These are phyloP conservation scores for Petunia axillaris DNA, from an alignment of 257 asterid species.

Conservation along the genomic window DNA sequence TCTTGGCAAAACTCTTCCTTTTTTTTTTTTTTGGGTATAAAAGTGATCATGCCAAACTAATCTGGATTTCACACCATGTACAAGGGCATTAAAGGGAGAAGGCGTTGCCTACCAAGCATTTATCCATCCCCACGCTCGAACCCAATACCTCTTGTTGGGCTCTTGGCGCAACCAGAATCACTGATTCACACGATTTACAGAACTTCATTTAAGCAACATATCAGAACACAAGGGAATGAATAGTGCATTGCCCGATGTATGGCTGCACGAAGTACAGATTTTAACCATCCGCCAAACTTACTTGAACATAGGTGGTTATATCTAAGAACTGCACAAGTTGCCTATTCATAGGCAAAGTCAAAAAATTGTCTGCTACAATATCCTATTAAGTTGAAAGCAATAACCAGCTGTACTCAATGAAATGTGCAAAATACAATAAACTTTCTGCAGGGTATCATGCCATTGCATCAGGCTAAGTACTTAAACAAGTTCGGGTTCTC, in stretches of 20 bases:
- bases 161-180: too few species aligned
- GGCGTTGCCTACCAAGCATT: too few species aligned
- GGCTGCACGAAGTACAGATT: background rate
- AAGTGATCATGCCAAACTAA: too few species aligned
- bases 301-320: background rate
- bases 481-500: constrained; percentile 47
- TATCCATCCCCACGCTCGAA: too few species aligned
- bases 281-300: background rate
- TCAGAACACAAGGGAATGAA: background rate
- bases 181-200: too few species aligned
- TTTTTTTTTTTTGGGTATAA: too few species aligned
- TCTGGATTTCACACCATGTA: too few species aligned
- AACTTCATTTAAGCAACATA: background rate
- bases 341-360: background rate
- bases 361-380: background rate
- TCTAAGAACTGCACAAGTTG: constrained; percentile 11
- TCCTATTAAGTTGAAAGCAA: background rate
- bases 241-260: background rate
- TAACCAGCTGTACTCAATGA: background rate
- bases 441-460: background rate
- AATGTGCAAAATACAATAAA: background rate
- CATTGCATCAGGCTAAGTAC: constrained; percentile 45
- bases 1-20: too few species aligned
- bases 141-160: too few species aligned
- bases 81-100: too few species aligned